Base-by-base conservation (phyloP, 2,329 filamentous ascomycete genomes). In the Aspergillus alliaceus region DNA sequence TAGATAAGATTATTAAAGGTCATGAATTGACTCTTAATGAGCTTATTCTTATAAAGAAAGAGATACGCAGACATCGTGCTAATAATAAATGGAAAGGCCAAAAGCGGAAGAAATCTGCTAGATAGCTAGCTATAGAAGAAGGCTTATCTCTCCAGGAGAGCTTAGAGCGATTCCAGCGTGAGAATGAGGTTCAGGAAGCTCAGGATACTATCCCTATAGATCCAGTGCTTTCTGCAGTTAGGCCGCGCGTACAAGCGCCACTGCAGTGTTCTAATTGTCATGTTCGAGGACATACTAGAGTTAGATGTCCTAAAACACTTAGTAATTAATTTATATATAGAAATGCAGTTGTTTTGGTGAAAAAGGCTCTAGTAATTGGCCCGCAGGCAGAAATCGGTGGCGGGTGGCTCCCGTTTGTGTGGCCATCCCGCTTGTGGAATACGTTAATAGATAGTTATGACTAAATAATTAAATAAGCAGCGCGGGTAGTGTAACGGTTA, bases 401-500 rank as follows among this genome's bases (percentile, higher is more conserved):
- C 24, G 22, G 42, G n/a, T 20, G 42, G 24, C n/a, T 18, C 42
- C 22, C 22, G 42, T 24, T 46, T 46, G 24, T 24, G 24, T 46
- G 42, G 42, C 15, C 15, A 14, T 14, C 42, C 22, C 42, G 42
- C 42, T 46, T 9, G 24, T 24, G 18, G 20, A 46, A 22, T 46
- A 46, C 42, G 42, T 46, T 31, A 31, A 31, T 31, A 31, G n/a
- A n/a, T n/a, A n/a, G n/a, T n/a, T n/a, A n/a, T n/a, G n/a, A n/a
- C n/a, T n/a, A n/a, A n/a, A n/a, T n/a, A n/a, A n/a, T n/a, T n/a
- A n/a, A n/a, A n/a, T n/a, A n/a, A n/a, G n/a, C n/a, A 25, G 35
- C 39, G 37, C 31, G 25, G 34, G 22, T 39, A 51, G 49, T 51
- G 34, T 51, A 51, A 40, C 49, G 49, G 49, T 51, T 51, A 51